Conservation (phyloP, 2,329 filamentous ascomycete species). For the Phyllosticta citrichinensis region DNA sequence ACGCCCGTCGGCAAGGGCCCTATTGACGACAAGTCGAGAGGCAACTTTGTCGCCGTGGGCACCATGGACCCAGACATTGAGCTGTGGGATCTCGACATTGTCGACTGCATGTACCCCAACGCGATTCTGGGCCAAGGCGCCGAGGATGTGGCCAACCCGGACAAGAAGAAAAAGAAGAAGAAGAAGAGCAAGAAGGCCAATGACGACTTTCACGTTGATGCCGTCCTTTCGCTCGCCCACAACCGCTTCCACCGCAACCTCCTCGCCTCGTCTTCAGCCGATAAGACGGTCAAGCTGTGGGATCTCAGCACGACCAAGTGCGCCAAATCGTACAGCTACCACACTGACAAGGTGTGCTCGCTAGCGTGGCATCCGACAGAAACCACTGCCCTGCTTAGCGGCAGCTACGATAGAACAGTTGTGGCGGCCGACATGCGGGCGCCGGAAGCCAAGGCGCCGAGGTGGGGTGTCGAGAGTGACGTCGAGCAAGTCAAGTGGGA, state of each 20-base stretch:
- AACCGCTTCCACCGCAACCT: conserved; percentile 92
- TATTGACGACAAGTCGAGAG: conserved; percentile 54
- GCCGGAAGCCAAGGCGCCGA: conserved; percentile 67
- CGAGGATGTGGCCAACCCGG: conserved; percentile 41
- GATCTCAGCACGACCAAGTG: conserved; percentile 86
- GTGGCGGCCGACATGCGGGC: conserved; percentile 96
- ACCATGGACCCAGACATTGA: conserved; percentile 99
- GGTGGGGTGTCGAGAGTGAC: conserved; percentile 92
- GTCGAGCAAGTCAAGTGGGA: conserved; percentile 92
- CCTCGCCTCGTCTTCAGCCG: conserved; percentile 86
- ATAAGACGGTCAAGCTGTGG: conserved; percentile 97
- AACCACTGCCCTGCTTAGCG: conserved; percentile 79
- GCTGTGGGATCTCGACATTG: conserved; percentile 91
- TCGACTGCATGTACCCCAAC: conserved; percentile 97
- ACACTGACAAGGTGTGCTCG: conserved; percentile 96
- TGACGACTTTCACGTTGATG: conserved; percentile 86
- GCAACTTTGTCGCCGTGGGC: conserved; percentile 89
- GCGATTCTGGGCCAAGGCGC: conserved; percentile 72
- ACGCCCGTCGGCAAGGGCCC: conserved; percentile 68
- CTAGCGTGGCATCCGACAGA: conserved; percentile 86
- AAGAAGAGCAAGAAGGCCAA: conserved; percentile 85
- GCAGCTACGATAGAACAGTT: conserved; percentile 88
- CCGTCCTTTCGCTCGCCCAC: conserved; percentile 79
- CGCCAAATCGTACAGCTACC: conserved; percentile 90
- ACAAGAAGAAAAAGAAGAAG: conserved; percentile 70